Conservation (phyloP, 805 yeast genomes). For the Ogataea pignaliae region DNA sequence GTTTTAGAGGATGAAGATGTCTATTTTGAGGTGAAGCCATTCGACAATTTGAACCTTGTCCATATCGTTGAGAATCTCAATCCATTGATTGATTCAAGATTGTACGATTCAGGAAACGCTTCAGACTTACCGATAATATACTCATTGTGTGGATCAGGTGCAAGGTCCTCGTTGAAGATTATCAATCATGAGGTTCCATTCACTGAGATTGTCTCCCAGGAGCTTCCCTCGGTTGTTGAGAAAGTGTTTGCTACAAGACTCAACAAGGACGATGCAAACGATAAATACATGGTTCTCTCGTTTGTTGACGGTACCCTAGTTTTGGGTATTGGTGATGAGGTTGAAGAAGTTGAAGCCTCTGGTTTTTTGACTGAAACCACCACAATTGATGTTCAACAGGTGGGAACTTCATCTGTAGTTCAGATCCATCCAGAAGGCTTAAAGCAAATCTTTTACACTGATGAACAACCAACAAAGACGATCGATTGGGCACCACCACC, state of each 20-base stretch:
- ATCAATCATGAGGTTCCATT: slow-evolving; percentile 56
- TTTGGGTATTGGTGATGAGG: slow-evolving; percentile 72
- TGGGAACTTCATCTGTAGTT: slow-evolving; percentile 58
- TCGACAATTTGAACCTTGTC: slow-evolving; percentile 57
- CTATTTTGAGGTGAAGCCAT: slow-evolving; percentile 29
- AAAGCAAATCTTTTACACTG: slow-evolving; percentile 43
- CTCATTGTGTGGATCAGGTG: slow-evolving; percentile 38
- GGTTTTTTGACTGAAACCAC: slow-evolving; percentile 51
- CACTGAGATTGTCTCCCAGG: slow-evolving; percentile 65
- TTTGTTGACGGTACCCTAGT: slow-evolving; percentile 66
- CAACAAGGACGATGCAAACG: slow-evolving; percentile 40
- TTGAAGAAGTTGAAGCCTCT: slow-evolving; percentile 63
- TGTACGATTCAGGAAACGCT: slow-evolving; percentile 31
- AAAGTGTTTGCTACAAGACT: slow-evolving; percentile 61
- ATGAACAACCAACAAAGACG: slow-evolving; percentile 27
- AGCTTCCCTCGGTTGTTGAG: slow-evolving; percentile 62
- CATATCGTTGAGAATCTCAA: slow-evolving; percentile 45
- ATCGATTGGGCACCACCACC: slow-evolving; percentile 82
- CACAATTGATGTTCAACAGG: slow-evolving; percentile 65
- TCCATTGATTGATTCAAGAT: slow-evolving; percentile 46
- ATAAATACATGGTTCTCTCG: slow-evolving; percentile 63
- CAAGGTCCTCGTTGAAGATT: slow-evolving; percentile 44
- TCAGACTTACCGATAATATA: slow-evolving; percentile 37
- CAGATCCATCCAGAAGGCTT: slow-evolving; percentile 75
- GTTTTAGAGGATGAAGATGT: slow-evolving; percentile 20